A percentile compares a stretch with the other conserved stretches of the same genome.
phyloP scores from a whole-genome alignment of 2,329 filamentous ascomycete species.

The Macroventuria anomochaeta region DNA sequence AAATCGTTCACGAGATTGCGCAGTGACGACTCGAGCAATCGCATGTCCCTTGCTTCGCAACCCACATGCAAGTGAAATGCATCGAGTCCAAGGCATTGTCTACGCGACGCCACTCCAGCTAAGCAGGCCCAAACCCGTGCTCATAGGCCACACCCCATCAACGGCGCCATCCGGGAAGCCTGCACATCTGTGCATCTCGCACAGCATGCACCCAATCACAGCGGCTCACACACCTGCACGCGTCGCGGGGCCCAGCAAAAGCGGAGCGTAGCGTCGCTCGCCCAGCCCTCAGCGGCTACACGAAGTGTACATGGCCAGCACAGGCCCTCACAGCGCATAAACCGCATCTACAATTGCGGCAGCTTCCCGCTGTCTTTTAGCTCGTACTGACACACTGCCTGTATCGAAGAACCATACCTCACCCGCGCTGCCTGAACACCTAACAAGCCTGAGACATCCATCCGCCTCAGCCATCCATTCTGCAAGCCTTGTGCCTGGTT shows the following conservation, averaged over 20 bases:
- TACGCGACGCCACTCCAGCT: slow-evolving; percentile 21
- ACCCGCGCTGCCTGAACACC: slow-evolving; percentile 37
- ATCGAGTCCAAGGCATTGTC: slow-evolving; percentile 13
- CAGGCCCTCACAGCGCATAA: slow-evolving; percentile 40
- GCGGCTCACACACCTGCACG: neutral
- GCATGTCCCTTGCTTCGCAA: slow-evolving; percentile 12
- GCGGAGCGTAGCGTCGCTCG: slow-evolving; percentile 3
- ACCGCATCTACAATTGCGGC: slow-evolving; percentile 43
- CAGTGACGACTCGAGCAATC: slow-evolving; percentile 7
- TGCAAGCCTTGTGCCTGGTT: slow-evolving; percentile 33
- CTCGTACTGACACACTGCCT: slow-evolving; percentile 44
- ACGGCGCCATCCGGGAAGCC: slow-evolving; percentile 26
- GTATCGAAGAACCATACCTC: slow-evolving; percentile 36
- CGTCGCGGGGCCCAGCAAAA: slow-evolving; percentile 5
- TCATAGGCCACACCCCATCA: slow-evolving; percentile 24
- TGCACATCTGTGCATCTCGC: slow-evolving; percentile 35
- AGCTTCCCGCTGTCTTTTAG: slow-evolving; percentile 35
- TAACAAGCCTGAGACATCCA: slow-evolving; percentile 44
- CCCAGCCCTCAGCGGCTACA: slow-evolving; percentile 35
- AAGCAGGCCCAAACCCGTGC: slow-evolving; percentile 18
- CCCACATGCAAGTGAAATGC: slow-evolving; percentile 30
- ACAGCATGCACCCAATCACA: slow-evolving; percentile 27
- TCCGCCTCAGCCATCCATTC: slow-evolving; percentile 40
- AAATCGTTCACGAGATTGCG: slow-evolving; percentile 5
- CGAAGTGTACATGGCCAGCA: slow-evolving; percentile 20